Evolutionary conservation across 2,329 filamentous ascomycete genomes (phyloP), one percentile per base, ranked within the genome.

Genomic region (Neurospora sp.): DNA sequence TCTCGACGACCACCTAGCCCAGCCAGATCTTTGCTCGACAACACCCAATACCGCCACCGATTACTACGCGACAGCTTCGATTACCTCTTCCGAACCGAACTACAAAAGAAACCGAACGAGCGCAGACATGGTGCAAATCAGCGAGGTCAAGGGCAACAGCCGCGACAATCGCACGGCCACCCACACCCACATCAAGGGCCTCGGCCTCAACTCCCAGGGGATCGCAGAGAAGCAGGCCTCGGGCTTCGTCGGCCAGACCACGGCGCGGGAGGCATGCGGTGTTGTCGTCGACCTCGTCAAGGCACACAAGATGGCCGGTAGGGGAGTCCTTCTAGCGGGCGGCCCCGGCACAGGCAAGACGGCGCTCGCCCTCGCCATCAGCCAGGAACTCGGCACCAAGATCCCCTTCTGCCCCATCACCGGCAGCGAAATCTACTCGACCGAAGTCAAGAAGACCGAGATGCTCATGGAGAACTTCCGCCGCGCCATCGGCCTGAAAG

Each of bases 371-470:
- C 87, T 98, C 72, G 96, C 96, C 67, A 92, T 99, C 75, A 97
- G 93, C 80, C 96, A 98, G 82, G 96, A 99, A 81, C 86, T 99
- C 74, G 96, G 96, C 75, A 97, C 94, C 67, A 98, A 97, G 84
- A 97, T 99, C 70, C 96, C 96, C 6, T 99, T 99, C 80, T 97
- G 96, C 81, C 94, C 95, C 46, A 98, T 99, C 78, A 96, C 97
- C 68, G 96, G 94, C 76, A 97, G 94, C 84, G 96, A 99, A 82
- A 91, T 99, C 77, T 99, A 97, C 83, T 97, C 93, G 75, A 91
- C 95, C 66, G 96, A 99, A 82, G 94, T 99, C 73, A 99, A 99
- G 88, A 99, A 99, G 88, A 99, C 96, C 67, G 96, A 99, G 82
- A 91, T 97, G 74, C 84, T 99, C 79, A 98, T 98, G 96, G 96